Conservation (phyloP, 176 grass and related monocot species). For the Tillandsia leiboldiana region DNA sequence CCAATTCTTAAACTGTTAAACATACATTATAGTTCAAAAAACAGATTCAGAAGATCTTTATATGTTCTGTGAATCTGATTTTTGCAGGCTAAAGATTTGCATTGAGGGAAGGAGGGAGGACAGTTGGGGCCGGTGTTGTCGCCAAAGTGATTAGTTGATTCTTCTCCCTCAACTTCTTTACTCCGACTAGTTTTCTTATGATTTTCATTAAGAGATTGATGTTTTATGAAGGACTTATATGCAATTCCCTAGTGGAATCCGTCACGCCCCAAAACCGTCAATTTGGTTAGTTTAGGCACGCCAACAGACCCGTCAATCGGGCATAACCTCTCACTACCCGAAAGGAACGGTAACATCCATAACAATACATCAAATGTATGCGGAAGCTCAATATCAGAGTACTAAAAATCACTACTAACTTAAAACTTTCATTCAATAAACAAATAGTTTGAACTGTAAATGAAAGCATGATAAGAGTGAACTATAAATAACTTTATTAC, state of each 20-base stretch:
- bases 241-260: background rate
- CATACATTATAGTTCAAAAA: background rate
- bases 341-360: no score
- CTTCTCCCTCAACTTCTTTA: background rate
- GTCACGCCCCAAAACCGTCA: no score
- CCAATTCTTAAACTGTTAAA: background rate
- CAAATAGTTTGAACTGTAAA: no score
- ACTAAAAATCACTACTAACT: no score
- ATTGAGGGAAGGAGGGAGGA: slow-evolving; percentile 79
- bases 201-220: background rate
- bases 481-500: no score
- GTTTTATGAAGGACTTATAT: background rate
- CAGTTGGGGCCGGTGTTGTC: slow-evolving; percentile 85
- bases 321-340: no score
- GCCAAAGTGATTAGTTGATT: slow-evolving; percentile 65
- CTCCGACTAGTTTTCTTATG: slow-evolving; percentile 1
- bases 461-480: no score
- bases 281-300: no score
- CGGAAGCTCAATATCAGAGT: no score
- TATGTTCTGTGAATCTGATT: background rate
- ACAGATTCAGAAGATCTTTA: background rate
- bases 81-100: slow-evolving; percentile 94
- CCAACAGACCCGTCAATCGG: no score
- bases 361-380: no score
- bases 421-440: no score